Percentiles rank a stretch among this genome's conserved stretches.
Evolutionary conservation across 352 stramenopile species (phyloP).

Genomic region (Globisporangium splendens): DNA sequence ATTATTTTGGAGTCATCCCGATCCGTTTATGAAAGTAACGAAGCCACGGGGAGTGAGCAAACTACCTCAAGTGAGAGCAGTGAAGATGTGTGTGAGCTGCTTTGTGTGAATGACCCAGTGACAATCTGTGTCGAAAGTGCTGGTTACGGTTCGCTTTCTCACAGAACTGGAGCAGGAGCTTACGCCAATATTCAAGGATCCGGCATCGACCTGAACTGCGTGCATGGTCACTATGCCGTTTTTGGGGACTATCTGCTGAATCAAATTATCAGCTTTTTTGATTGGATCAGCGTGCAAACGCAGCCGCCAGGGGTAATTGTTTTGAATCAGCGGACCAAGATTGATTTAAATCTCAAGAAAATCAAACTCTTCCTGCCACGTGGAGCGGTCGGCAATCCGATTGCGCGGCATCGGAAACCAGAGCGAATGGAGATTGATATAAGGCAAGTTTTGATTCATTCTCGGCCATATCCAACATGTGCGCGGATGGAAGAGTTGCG

Average conservation of each 20-base stretch:
- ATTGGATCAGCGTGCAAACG: conserved; percentile 52
- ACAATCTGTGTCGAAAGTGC: conserved; percentile 41
- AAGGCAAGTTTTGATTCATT: conserved; percentile 34
- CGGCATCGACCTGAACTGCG: conserved; percentile 54
- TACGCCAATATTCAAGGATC: conserved; percentile 44
- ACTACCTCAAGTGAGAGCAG: not conserved
- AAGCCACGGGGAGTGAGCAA: not conserved
- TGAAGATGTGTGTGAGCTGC: conserved; percentile 44
- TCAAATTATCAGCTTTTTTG: conserved; percentile 63
- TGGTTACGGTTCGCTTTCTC: conserved; percentile 35
- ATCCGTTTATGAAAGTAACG: conserved; percentile 10
- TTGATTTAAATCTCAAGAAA: conserved; percentile 37
- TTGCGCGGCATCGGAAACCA: conserved; percentile 31
- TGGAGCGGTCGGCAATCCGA: conserved; percentile 35
- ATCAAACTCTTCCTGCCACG: conserved; percentile 48
- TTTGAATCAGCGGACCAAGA: conserved; percentile 47
- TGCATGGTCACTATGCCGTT: conserved; percentile 39
- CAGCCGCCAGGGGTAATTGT: conserved; percentile 26
- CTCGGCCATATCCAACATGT: conserved; percentile 37
- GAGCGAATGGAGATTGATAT: conserved; percentile 58
- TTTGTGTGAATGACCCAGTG: conserved; percentile 26
- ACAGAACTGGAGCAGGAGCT: conserved; percentile 36
- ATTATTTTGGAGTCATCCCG: conserved; percentile 42
- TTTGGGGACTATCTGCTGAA: conserved; percentile 52
- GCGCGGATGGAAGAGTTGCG: conserved; percentile 44